Percentiles rank a stretch among this genome's conserved stretches.
phyloP scores from a whole-genome alignment of 2,329 filamentous ascomycete genomes.

The Ceratocystiopsis sp. region DNA sequence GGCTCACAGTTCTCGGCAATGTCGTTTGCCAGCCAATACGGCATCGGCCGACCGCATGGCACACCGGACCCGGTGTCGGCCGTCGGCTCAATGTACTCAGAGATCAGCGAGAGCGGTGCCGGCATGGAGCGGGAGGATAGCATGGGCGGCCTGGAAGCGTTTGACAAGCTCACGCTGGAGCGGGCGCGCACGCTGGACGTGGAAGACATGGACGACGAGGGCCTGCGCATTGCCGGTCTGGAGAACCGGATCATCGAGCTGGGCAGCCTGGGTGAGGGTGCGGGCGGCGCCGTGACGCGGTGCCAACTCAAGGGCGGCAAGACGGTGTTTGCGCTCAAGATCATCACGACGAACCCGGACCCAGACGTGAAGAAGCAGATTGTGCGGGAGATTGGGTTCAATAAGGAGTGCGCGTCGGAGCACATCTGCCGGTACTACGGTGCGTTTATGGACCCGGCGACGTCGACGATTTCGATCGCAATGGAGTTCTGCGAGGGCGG shows the following conservation, averaged over 20 bases:
- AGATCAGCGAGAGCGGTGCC: conserved; percentile 56
- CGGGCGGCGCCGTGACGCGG: conserved; percentile 84
- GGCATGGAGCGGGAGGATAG: conserved; percentile 74
- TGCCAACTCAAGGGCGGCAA: conserved; percentile 82
- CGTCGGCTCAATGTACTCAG: conserved; percentile 70
- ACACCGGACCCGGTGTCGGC: conserved; percentile 78
- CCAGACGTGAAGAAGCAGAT: conserved; percentile 98
- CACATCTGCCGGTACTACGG: conserved; percentile 98
- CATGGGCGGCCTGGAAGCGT: conserved; percentile 56
- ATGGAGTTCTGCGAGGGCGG: conserved; percentile 99
- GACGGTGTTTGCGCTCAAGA: conserved; percentile 90
- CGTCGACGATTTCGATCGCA: conserved; percentile 89
- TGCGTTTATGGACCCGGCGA: conserved; percentile 90
- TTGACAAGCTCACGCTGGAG: conserved; percentile 68
- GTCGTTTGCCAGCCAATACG: conserved; percentile 60
- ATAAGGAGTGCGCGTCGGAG: conserved; percentile 89
- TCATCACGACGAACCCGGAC: conserved; percentile 96
- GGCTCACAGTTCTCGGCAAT: conserved; percentile 75
- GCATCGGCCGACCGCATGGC: conserved; percentile 49
- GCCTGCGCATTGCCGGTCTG: conserved; percentile 83
- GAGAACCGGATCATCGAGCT: conserved; percentile 78
- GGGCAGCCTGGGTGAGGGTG: conserved; percentile 82
- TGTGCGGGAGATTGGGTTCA: conserved; percentile 87
- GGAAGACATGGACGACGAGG: conserved; percentile 86
- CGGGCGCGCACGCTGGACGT: conserved; percentile 75